Evolutionary conservation across 306 rosid species (phyloP).

Genomic region (Carpinus viminea): DNA sequence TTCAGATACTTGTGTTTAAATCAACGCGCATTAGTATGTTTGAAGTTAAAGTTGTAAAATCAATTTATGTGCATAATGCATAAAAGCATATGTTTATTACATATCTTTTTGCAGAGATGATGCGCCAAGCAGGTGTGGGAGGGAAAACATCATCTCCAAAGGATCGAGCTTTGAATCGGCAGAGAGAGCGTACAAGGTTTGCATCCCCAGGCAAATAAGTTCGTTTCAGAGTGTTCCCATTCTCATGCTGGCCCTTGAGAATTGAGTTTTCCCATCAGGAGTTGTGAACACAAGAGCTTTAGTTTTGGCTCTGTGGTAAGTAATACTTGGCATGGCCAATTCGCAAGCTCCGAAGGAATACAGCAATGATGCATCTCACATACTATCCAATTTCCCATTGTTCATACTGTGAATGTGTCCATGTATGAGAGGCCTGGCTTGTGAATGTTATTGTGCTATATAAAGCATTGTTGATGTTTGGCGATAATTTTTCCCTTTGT

Average conservation of each 20-base stretch:
- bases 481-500: conserved; percentile 18
- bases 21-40: neutral
- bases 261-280: conserved; percentile 8
- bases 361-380: conserved; percentile 22
- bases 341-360: conserved; percentile 19
- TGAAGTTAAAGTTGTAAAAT: neutral
- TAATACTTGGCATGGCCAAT: conserved; percentile 29
- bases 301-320: conserved; percentile 38
- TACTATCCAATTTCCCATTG: conserved; percentile 33
- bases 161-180: conserved; percentile 69
- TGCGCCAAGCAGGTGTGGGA: conserved; percentile 84
- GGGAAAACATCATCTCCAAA: conserved; percentile 92
- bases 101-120: conserved; percentile 56
- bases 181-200: conserved; percentile 85
- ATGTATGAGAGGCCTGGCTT: conserved; percentile 30
- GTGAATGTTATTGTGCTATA: conserved; percentile 43
- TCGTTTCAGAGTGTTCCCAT: conserved; percentile 9
- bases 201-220: conserved; percentile 77
- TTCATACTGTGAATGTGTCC: conserved; percentile 14
- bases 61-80: neutral
- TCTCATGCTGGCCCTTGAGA: conserved; percentile 22
- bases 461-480: conserved; percentile 40
- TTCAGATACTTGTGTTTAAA: neutral
- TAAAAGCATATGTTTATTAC: neutral
- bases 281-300: conserved; percentile 32